Conservation (phyloP, 495 filamentous ascomycete genomes). For the Halenospora varia region DNA sequence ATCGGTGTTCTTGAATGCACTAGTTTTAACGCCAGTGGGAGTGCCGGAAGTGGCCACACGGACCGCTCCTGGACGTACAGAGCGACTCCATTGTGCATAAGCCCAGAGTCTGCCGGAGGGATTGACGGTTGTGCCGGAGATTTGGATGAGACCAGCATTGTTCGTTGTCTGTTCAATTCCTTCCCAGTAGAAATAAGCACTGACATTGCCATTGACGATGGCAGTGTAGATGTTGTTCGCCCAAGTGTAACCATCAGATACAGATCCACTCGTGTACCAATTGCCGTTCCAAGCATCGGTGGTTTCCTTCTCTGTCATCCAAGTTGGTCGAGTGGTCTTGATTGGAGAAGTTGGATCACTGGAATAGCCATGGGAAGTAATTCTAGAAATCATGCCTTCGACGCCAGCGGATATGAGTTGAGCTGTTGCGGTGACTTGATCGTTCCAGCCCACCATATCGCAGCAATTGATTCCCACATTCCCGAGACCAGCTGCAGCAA, state of each 20-base stretch:
- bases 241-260: conserved; percentile 53
- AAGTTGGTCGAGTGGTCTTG: conserved; percentile 12
- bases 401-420: conserved; percentile 28
- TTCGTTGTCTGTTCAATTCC: conserved; percentile 6
- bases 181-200: conserved; percentile 52
- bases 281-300: conserved; percentile 39
- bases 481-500: conserved; percentile 26
- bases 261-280: conserved; percentile 43
- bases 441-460: conserved; percentile 37
- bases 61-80: conserved; percentile 46
- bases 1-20: not conserved
- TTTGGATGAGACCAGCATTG: conserved; percentile 33
- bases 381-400: conserved; percentile 26
- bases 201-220: conserved; percentile 38
- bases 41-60: conserved; percentile 25
- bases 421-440: conserved; percentile 19
- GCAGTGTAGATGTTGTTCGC: conserved; percentile 48
- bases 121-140: conserved; percentile 43
- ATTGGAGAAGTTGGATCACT: conserved; percentile 24
- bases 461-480: conserved; percentile 33
- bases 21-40: not conserved
- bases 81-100: conserved; percentile 45
- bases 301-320: conserved; percentile 43
- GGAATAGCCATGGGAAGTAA: conserved; percentile 36
- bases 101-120: conserved; percentile 48